Evolutionary conservation across 441 rosid species (phyloP).

Genomic region (Adansonia rubrostipa): DNA sequence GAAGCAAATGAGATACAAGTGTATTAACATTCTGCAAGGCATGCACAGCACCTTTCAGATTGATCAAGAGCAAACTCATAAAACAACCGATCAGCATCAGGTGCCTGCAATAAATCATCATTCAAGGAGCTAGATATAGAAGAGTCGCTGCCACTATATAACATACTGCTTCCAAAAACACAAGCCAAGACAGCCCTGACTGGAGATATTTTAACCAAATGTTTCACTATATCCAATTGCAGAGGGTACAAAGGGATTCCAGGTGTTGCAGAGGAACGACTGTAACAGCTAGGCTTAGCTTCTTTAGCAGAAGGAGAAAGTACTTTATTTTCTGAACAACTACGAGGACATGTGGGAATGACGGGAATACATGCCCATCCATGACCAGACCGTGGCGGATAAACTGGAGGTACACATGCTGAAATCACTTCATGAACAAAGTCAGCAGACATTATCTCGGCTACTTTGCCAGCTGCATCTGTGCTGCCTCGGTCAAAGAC

Average conservation of each 20-base stretch:
- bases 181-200: constrained; percentile 96
- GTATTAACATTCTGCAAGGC: constrained; percentile 25
- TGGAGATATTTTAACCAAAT: constrained; percentile 94
- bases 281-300: constrained; percentile 75
- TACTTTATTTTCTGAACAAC: constrained; percentile 67
- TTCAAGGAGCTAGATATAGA: constrained; percentile 72
- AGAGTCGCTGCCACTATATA: constrained; percentile 74
- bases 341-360: constrained; percentile 56
- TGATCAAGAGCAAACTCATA: constrained; percentile 99
- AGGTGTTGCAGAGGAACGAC: constrained; percentile 70
- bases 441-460: constrained; percentile 96
- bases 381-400: constrained; percentile 93
- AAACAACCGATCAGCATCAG: constrained; percentile 82
- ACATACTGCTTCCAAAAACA: constrained; percentile 95
- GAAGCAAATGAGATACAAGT: constrained; percentile 20
- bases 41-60: constrained; percentile 82
- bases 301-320: constrained; percentile 73
- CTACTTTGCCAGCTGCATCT: constrained; percentile 96
- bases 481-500: constrained; percentile 97
- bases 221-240: constrained; percentile 88
- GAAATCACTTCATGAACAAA: constrained; percentile 98
- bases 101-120: constrained; percentile 64
- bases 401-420: constrained; percentile 98
- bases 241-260: constrained; percentile 93
- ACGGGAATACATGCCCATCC: constrained; percentile 99